Conservation (phyloP, 441 rosid species). For the Populus hybrid region DNA sequence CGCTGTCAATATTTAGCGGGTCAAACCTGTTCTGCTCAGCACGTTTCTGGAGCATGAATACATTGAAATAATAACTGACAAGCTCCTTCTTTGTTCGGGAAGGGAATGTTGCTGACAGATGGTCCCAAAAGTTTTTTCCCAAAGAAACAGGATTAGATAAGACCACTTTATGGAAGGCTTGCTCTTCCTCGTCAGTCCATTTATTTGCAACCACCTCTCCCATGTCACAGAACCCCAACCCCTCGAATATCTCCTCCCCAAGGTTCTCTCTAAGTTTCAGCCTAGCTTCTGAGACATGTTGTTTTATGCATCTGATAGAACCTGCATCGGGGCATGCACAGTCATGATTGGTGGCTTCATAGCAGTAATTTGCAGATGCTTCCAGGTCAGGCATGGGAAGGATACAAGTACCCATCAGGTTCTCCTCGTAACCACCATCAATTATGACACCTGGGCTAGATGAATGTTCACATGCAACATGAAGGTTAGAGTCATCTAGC, state of each 20-base stretch:
- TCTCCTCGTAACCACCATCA: conserved; percentile 26
- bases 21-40: conserved; percentile 44
- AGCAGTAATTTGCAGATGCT: conserved; percentile 15
- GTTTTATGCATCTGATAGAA: conserved; percentile 38
- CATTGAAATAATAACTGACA: conserved; percentile 50
- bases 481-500: conserved; percentile 12
- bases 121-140: conserved; percentile 44
- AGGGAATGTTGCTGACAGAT: conserved; percentile 35
- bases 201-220: conserved; percentile 46
- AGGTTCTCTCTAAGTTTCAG: conserved; percentile 32
- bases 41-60: conserved; percentile 41
- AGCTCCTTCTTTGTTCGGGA: conserved; percentile 36
- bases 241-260: conserved; percentile 35
- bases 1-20: conserved; percentile 48
- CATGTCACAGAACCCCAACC: conserved; percentile 44
- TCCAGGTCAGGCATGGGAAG: conserved; percentile 34
- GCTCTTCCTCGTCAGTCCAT: conserved; percentile 46
- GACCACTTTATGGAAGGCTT: conserved; percentile 32
- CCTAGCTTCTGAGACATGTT: conserved; percentile 40
- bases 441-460: conserved; percentile 1
- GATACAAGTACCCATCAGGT: conserved; percentile 36
- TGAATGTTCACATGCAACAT: conserved; percentile 9
- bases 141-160: conserved; percentile 34
- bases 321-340: conserved; percentile 39
- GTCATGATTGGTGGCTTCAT: conserved; percentile 20